A percentile compares a stretch with the other conserved stretches of the same genome.
Evolutionary conservation across 2,329 filamentous ascomycete genomes (phyloP).

Genomic region (Trichoderma sp.): DNA sequence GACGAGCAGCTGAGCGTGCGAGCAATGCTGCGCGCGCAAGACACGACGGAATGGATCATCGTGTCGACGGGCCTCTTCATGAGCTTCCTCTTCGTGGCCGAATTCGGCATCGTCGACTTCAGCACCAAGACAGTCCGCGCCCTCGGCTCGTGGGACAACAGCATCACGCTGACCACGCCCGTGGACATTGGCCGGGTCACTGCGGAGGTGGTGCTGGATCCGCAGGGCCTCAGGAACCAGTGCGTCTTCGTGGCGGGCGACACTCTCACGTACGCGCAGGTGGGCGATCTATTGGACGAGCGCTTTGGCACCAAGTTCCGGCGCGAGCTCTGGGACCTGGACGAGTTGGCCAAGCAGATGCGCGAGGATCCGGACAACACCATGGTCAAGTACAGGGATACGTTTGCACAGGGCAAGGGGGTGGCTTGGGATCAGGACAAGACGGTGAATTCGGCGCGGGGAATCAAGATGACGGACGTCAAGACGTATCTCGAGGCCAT

Average conservation of each 20-base stretch:
- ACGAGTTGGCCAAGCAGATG: slow-evolving; percentile 45
- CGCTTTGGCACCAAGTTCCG: slow-evolving; percentile 39
- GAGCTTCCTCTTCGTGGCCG: slow-evolving; percentile 62
- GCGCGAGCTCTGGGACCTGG: slow-evolving; percentile 49
- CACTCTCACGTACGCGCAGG: slow-evolving; percentile 53
- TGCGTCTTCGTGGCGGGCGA: slow-evolving; percentile 61
- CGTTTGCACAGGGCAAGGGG: slow-evolving; percentile 57
- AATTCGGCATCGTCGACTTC: slow-evolving; percentile 61
- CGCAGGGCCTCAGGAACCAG: slow-evolving; percentile 33
- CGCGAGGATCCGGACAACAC: slow-evolving; percentile 40
- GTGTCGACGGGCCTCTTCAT: slow-evolving; percentile 69
- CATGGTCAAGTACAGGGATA: slow-evolving; percentile 58
- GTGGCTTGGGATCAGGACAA: slow-evolving; percentile 54
- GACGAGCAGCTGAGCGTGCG: slow-evolving; percentile 64
- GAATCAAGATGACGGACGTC: slow-evolving; percentile 44
- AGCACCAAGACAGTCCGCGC: slow-evolving; percentile 43
- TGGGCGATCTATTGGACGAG: slow-evolving; percentile 52
- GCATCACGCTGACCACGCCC: slow-evolving; percentile 60
- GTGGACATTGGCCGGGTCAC: slow-evolving; percentile 61
- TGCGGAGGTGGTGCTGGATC: slow-evolving; percentile 52
- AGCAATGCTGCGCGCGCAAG: slow-evolving; percentile 40
- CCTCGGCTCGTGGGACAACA: slow-evolving; percentile 59
- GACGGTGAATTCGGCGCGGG: slow-evolving; percentile 52
- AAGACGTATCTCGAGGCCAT: slow-evolving; percentile 36
- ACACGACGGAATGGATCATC: slow-evolving; percentile 55